phyloP scores from a whole-genome alignment of 2,329 filamentous ascomycete species.

The Beauveria sp. region DNA sequence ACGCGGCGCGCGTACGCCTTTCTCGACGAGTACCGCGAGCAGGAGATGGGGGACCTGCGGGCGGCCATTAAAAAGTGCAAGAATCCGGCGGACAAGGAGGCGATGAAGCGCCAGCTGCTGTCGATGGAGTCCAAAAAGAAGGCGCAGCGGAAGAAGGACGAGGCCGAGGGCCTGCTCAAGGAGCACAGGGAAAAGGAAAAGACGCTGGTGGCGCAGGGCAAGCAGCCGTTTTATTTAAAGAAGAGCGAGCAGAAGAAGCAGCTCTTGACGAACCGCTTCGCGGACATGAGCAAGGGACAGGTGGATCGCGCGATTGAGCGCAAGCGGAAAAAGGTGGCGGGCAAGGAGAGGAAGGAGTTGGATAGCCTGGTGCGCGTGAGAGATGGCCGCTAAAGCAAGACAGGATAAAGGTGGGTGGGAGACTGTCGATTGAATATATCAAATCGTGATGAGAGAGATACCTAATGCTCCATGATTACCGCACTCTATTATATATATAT shows the following conservation, averaged over 20 bases:
- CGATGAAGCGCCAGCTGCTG: conserved; percentile 63
- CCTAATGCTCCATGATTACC: neutral
- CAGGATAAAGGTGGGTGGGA: no score
- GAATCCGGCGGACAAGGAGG: conserved; percentile 56
- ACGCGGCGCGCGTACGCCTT: conserved; percentile 75
- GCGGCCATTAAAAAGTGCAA: conserved; percentile 58
- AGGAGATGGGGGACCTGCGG: conserved; percentile 73
- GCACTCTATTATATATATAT: conserved; percentile 1
- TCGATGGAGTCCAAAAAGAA: conserved; percentile 74
- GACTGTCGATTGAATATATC: neutral
- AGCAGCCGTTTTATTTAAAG: conserved; percentile 91
- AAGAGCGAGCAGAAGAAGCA: conserved; percentile 84
- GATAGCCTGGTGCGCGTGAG: conserved; percentile 27
- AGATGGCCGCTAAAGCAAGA: neutral
- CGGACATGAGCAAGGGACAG: conserved; percentile 76
- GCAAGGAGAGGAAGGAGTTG: conserved; percentile 76
- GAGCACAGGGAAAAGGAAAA: conserved; percentile 79
- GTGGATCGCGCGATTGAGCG: conserved; percentile 78
- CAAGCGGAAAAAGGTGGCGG: conserved; percentile 79
- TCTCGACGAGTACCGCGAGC: conserved; percentile 73
- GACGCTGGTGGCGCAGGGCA: conserved; percentile 76
- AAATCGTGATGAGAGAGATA: conserved; percentile 7
- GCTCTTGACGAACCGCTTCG: conserved; percentile 70
- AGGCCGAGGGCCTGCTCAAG: conserved; percentile 59
- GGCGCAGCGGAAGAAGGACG: conserved; percentile 60